A percentile compares a stretch with the other conserved stretches of the same genome.
phyloP scores from a whole-genome alignment of 192 early-diverging fungal species.

The Coemansia sp. region DNA sequence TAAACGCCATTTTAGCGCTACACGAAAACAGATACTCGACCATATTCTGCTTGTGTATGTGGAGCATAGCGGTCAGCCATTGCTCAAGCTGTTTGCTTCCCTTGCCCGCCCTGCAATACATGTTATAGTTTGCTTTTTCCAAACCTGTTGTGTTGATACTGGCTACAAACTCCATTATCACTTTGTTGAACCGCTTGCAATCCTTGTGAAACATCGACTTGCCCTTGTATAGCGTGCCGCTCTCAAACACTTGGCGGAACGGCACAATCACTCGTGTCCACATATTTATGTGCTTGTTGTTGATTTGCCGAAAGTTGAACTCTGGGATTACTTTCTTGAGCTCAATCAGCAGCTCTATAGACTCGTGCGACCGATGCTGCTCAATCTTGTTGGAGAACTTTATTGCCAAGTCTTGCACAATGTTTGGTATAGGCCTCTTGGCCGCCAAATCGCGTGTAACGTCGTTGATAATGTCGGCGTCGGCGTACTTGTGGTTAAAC shows the following conservation, averaged over 20 bases:
- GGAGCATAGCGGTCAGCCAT: conserved; percentile 37
- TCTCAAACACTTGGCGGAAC: conserved; percentile 30
- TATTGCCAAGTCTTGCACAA: conserved; percentile 11
- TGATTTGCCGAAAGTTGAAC: conserved; percentile 28
- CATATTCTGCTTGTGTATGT: conserved; percentile 20
- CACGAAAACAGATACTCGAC: conserved; percentile 20
- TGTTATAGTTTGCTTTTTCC: neutral
- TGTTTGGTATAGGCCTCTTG: neutral
- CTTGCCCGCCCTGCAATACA: conserved; percentile 6
- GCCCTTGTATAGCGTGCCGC: conserved; percentile 28
- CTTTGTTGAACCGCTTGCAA: conserved; percentile 40
- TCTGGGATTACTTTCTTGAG: conserved; percentile 15
- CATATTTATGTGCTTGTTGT: conserved; percentile 49
- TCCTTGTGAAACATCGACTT: conserved; percentile 37
- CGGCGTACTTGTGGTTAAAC: conserved; percentile 29
- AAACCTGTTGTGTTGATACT: neutral
- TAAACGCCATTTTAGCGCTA: conserved; percentile 6
- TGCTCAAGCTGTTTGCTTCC: conserved; percentile 32
- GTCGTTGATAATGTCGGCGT: conserved; percentile 18
- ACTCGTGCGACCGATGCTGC: conserved; percentile 19
- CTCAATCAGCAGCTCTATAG: conserved; percentile 24
- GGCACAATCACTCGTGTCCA: conserved; percentile 43
- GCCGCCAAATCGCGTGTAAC: conserved; percentile 11
- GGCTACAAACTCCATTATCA: conserved; percentile 15
- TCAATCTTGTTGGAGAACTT: conserved; percentile 33